These are phyloP conservation scores for Aplosporella prunicola DNA, from an alignment of 2,329 filamentous ascomycete genomes.

Conservation along the genomic window DNA sequence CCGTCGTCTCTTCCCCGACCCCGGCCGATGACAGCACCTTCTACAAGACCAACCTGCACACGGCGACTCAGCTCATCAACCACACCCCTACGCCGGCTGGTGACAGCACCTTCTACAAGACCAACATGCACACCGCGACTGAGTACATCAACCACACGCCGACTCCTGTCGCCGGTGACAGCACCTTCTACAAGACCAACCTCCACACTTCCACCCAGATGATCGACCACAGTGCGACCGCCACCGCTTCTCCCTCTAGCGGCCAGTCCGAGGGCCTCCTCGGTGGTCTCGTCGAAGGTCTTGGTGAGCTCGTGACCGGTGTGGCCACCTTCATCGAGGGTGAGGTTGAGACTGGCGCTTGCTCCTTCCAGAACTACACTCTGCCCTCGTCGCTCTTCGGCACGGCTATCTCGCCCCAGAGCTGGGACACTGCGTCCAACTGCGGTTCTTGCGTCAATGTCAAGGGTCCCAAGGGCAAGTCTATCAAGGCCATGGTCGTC, in stretches of 20 bases:
- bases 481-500: conserved; percentile 55
- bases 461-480: conserved; percentile 47
- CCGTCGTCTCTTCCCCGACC: background rate
- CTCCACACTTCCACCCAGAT: background rate
- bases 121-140: background rate
- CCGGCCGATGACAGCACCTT: background rate
- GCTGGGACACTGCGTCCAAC: conserved; percentile 46
- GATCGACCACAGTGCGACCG: background rate
- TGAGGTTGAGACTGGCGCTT: conserved; percentile 48
- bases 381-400: conserved; percentile 51
- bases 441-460: conserved; percentile 56
- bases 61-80: background rate
- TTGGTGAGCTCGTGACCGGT: conserved; percentile 14
- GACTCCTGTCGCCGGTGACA: background rate
- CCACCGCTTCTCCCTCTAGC: background rate
- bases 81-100: background rate
- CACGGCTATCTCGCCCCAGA: conserved; percentile 50
- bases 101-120: background rate
- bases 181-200: background rate
- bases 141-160: background rate
- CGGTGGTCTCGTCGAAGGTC: background rate
- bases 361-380: conserved; percentile 54
- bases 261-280: background rate
- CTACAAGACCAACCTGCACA: background rate
- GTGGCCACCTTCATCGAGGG: conserved; percentile 24